phyloP scores from a whole-genome alignment of 805 yeast genomes.

The Lachancea waltii region DNA sequence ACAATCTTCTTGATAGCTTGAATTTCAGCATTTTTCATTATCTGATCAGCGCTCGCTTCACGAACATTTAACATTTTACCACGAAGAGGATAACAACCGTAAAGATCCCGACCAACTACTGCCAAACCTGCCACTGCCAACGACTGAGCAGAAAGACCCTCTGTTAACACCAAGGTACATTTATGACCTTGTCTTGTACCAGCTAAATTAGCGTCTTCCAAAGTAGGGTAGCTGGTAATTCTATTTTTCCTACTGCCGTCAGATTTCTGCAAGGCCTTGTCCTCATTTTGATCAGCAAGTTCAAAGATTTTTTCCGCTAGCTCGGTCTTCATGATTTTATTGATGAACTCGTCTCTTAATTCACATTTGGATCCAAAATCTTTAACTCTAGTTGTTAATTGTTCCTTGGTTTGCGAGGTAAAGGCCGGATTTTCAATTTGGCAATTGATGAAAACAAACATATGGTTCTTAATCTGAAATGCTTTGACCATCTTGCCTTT shows the following conservation, averaged over 20 bases:
- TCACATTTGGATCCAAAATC: conserved; percentile 85
- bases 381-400: conserved; percentile 77
- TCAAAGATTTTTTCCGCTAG: conserved; percentile 61
- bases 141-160: conserved; percentile 93
- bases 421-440: conserved; percentile 94
- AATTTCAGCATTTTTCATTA: conserved; percentile 87
- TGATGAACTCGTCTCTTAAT: conserved; percentile 72
- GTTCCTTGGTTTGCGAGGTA: conserved; percentile 96
- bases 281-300: conserved; percentile 84
- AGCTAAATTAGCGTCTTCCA: conserved; percentile 94
- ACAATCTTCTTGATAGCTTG: conserved; percentile 92
- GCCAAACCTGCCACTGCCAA: conserved; percentile 90
- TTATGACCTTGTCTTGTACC: conserved; percentile 89
- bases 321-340: conserved; percentile 58
- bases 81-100: conserved; percentile 91
- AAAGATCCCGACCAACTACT: conserved; percentile 90
- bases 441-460: conserved; percentile 88
- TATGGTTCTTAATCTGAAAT: conserved; percentile 80
- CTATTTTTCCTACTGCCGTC: conserved; percentile 84
- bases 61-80: conserved; percentile 94
- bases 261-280: conserved; percentile 75
- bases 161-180: conserved; percentile 90
- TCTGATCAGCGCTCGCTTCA: conserved; percentile 95
- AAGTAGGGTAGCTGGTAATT: conserved; percentile 80
- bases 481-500: conserved; percentile 68